phyloP scores from a whole-genome alignment of 805 yeast species.

The Hanseniaspora valbyensis region DNA sequence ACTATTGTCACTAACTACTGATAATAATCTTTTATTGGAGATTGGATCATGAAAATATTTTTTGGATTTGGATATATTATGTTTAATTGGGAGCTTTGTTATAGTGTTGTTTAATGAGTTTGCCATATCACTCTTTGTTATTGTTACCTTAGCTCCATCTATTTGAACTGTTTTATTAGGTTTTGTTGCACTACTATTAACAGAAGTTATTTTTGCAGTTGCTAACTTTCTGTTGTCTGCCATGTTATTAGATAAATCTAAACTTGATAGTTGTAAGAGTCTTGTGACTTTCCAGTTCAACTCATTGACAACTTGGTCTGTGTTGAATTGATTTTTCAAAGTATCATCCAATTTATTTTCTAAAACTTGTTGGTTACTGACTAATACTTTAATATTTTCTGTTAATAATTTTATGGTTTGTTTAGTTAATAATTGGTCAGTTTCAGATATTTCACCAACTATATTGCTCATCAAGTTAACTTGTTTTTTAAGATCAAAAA shows the following conservation, averaged over 20 bases:
- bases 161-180: not conserved
- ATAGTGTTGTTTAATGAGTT: conserved; percentile 15
- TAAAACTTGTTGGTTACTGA: conserved; percentile 28
- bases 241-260: not conserved
- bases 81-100: conserved; percentile 10
- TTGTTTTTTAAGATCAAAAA: conserved; percentile 6
- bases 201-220: conserved; percentile 2
- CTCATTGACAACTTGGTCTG: conserved; percentile 28
- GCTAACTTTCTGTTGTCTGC: not conserved
- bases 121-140: not conserved
- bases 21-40: conserved; percentile 5
- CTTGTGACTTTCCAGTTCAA: conserved; percentile 20
- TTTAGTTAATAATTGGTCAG: conserved; percentile 15
- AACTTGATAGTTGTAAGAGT: conserved; percentile 7
- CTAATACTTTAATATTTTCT: conserved; percentile 24
- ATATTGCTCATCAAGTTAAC: not conserved
- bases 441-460: conserved; percentile 10
- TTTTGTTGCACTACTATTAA: not conserved
- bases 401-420: conserved; percentile 21
- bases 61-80: conserved; percentile 24
- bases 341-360: conserved; percentile 30
- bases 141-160: conserved; percentile 1
- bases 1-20: not conserved
- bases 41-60: conserved; percentile 27
- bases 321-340: conserved; percentile 29